These are phyloP conservation scores for Letharia columbiana DNA, from an alignment of 495 filamentous ascomycete species.

Conservation along the genomic window DNA sequence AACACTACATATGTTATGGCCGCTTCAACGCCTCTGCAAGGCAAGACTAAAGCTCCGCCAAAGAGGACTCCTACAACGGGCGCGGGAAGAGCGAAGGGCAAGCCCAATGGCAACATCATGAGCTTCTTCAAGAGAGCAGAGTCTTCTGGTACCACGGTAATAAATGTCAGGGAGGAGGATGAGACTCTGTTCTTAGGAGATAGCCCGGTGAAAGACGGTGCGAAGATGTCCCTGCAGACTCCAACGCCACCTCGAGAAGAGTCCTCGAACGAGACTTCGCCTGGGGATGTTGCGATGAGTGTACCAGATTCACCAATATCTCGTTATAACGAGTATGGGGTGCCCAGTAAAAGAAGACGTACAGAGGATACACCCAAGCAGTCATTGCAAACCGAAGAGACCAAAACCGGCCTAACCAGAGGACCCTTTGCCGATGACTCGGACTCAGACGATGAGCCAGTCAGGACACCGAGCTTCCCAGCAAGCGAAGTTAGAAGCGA, in stretches of 20 bases:
- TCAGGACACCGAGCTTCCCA: neutral
- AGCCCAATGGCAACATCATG: constrained; percentile 64
- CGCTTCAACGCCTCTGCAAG: constrained; percentile 87
- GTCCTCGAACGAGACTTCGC: constrained; percentile 36
- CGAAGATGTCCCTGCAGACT: constrained; percentile 17
- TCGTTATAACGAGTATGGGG: constrained; percentile 46
- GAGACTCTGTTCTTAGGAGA: constrained; percentile 40
- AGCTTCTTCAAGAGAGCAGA: constrained; percentile 75
- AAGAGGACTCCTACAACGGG: constrained; percentile 22
- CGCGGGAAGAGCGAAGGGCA: constrained; percentile 29
- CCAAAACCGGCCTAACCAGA: constrained; percentile 10
- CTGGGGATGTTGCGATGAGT: constrained; percentile 26
- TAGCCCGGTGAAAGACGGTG: constrained; percentile 27
- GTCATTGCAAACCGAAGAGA: neutral
- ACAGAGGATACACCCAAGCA: constrained; percentile 24
- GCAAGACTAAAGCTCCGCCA: constrained; percentile 42
- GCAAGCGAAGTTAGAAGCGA: rapidly evolving
- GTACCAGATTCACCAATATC: constrained; percentile 26
- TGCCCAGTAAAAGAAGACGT: constrained; percentile 36
- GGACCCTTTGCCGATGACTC: constrained; percentile 62
- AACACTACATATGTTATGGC: constrained; percentile 48
- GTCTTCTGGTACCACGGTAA: constrained; percentile 19
- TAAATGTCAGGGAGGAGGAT: constrained; percentile 23
- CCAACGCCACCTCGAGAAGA: constrained; percentile 30
- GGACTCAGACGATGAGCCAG: constrained; percentile 30